phyloP scores from a whole-genome alignment of 495 filamentous ascomycete species.

The Stereocaulon alpinum region DNA sequence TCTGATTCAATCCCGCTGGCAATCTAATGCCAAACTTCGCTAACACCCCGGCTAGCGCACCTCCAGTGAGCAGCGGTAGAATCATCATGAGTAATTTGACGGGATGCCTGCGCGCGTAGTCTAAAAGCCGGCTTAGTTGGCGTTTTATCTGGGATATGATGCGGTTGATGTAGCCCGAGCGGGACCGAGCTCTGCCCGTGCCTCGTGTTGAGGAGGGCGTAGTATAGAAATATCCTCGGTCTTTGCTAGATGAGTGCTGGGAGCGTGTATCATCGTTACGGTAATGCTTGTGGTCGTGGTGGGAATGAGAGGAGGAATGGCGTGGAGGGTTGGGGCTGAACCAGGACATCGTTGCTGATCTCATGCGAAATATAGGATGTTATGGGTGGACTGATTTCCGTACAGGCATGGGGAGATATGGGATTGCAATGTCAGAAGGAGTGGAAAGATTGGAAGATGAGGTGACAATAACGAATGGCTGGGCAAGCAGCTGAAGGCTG shows the following conservation, averaged over 20 bases:
- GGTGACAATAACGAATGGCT: no score
- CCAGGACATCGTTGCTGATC: conserved; percentile 6
- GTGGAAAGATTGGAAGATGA: no score
- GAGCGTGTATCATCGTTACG: not conserved
- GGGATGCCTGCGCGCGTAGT: conserved; percentile 68
- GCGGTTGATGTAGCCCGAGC: conserved; percentile 62
- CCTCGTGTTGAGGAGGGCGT: conserved; percentile 48
- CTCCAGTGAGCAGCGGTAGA: conserved; percentile 73
- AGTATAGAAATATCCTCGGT: conserved; percentile 30
- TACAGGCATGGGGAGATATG: no score
- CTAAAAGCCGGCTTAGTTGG: conserved; percentile 60
- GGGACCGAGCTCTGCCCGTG: conserved; percentile 53
- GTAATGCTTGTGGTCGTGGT: conserved; percentile 31
- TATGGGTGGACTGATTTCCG: no score
- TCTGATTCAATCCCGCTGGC: conserved; percentile 45
- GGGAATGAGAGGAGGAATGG: conserved; percentile 31
- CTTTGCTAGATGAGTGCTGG: conserved; percentile 20
- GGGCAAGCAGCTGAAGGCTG: no score
- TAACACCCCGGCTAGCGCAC: conserved; percentile 61
- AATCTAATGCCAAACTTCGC: conserved; percentile 65
- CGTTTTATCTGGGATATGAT: conserved; percentile 60
- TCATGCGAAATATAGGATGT: not conserved
- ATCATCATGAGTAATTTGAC: conserved; percentile 76
- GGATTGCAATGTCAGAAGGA: no score
- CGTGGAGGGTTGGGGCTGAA: conserved; percentile 22